phyloP scores from a whole-genome alignment of 441 rosid species.

The Kokia cookei region DNA sequence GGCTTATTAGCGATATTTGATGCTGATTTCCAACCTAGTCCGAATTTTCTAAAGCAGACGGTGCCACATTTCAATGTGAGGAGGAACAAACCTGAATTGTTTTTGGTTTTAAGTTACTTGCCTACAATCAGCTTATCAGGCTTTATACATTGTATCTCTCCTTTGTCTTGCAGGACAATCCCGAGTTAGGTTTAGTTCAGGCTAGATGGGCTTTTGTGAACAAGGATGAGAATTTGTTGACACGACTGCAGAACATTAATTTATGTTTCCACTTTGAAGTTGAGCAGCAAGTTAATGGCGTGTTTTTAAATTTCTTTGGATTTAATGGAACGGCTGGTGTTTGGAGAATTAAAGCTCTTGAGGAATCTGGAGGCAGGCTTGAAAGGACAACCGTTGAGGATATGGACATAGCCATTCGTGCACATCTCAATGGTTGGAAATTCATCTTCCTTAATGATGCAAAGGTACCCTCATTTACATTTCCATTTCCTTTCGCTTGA shows the following conservation, averaged over 20 bases:
- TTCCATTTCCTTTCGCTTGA: not conserved
- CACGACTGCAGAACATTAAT: slow-evolving; percentile 87
- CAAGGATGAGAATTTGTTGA: slow-evolving; percentile 86
- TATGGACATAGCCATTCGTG: slow-evolving; percentile 95
- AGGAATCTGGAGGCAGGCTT: slow-evolving; percentile 95
- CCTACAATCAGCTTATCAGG: not conserved
- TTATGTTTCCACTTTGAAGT: slow-evolving; percentile 93
- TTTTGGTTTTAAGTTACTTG: not conserved
- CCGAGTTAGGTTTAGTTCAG: slow-evolving; percentile 86
- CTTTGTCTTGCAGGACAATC: slow-evolving; percentile 52
- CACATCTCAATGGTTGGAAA: slow-evolving; percentile 94
- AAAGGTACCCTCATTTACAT: slow-evolving; percentile 38
- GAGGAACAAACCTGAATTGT: not conserved
- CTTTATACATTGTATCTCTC: not conserved
- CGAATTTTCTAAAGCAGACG: slow-evolving; percentile 66
- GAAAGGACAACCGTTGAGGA: slow-evolving; percentile 94
- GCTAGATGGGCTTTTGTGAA: slow-evolving; percentile 93
- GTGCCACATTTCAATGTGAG: slow-evolving; percentile 88
- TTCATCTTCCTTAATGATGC: slow-evolving; percentile 88
- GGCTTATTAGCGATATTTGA: slow-evolving; percentile 78
- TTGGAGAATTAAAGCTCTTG: slow-evolving; percentile 91
- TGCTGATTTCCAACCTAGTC: slow-evolving; percentile 83
- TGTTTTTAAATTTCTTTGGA: slow-evolving; percentile 83
- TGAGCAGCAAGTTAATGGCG: slow-evolving; percentile 89
- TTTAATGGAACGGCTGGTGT: slow-evolving; percentile 98